Conservation (phyloP, 1,284 basidiomycete species). For the Irpex sp. region DNA sequence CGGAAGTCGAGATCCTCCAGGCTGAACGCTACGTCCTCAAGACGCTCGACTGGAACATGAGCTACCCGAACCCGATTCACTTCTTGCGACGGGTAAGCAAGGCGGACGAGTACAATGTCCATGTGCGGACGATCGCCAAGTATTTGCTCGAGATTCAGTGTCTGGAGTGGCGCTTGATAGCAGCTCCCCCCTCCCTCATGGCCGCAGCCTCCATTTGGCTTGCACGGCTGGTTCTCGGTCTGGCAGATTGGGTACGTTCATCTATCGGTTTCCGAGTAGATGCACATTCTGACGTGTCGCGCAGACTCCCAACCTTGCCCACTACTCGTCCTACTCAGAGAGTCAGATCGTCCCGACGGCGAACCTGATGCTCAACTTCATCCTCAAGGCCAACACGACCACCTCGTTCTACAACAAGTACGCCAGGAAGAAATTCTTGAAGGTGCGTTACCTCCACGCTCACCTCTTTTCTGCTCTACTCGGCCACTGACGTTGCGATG, state of each 20-base stretch:
- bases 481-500: neutral
- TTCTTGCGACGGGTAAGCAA: slow-evolving; percentile 92
- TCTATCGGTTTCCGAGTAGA: neutral
- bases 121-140: slow-evolving; percentile 89
- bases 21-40: slow-evolving; percentile 94
- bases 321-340: slow-evolving; percentile 91
- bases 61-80: slow-evolving; percentile 92
- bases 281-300: neutral
- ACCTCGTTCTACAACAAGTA: slow-evolving; percentile 84
- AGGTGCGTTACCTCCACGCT: slow-evolving; percentile 44
- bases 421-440: slow-evolving; percentile 81
- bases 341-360: slow-evolving; percentile 83
- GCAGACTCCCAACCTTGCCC: slow-evolving; percentile 83
- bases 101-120: slow-evolving; percentile 93
- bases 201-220: slow-evolving; percentile 92
- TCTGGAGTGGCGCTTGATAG: slow-evolving; percentile 84
- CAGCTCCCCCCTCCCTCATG: slow-evolving; percentile 79
- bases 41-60: slow-evolving; percentile 89
- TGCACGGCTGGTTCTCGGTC: slow-evolving; percentile 81
- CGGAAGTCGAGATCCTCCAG: slow-evolving; percentile 84
- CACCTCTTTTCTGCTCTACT: neutral
- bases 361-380: slow-evolving; percentile 91
- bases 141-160: slow-evolving; percentile 90
- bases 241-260: slow-evolving; percentile 81
- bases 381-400: slow-evolving; percentile 72